Evolutionary conservation across 2,329 filamentous ascomycete species (phyloP).

Genomic region (Pestalotiopsis sp.): DNA sequence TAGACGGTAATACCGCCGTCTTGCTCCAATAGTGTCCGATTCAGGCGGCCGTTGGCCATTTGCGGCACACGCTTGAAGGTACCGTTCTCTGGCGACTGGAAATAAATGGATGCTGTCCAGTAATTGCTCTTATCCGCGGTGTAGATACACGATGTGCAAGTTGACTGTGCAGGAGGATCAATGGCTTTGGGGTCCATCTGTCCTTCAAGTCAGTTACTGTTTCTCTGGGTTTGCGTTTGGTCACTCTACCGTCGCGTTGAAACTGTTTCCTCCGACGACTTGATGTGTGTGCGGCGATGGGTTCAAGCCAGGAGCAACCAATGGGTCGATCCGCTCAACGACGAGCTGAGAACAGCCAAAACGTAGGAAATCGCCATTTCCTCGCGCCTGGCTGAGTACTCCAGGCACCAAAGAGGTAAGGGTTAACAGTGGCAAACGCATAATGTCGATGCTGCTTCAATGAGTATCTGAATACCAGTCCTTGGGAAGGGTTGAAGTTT

Average conservation of each 20-base stretch:
- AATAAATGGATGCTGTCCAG: slow-evolving; percentile 34
- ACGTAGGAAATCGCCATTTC: neutral
- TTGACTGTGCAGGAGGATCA: slow-evolving; percentile 27
- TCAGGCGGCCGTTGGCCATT: slow-evolving; percentile 30
- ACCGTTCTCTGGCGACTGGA: slow-evolving; percentile 30
- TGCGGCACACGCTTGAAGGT: slow-evolving; percentile 33
- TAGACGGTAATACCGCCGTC: slow-evolving; percentile 33
- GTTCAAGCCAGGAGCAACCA: slow-evolving; percentile 32
- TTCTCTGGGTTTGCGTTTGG: no score
- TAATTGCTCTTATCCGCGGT: slow-evolving; percentile 35
- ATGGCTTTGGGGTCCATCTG: slow-evolving; percentile 23
- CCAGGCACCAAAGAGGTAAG: neutral
- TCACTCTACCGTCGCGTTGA: slow-evolving; percentile 25
- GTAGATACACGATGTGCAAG: slow-evolving; percentile 33
- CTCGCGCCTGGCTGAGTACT: neutral
- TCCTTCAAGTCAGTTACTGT: neutral
- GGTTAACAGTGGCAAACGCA: neutral
- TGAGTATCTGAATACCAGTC: no score
- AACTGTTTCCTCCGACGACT: slow-evolving; percentile 32
- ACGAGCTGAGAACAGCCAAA: slow-evolving; percentile 9
- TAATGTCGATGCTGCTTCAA: neutral
- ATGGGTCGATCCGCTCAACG: slow-evolving; percentile 12
- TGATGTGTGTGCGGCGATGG: slow-evolving; percentile 52
- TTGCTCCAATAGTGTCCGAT: slow-evolving; percentile 19
- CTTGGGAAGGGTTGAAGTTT: neutral